phyloP scores from a whole-genome alignment of 768 basidiomycete species.

The Tylopilus plumbeoviolaceoides region DNA sequence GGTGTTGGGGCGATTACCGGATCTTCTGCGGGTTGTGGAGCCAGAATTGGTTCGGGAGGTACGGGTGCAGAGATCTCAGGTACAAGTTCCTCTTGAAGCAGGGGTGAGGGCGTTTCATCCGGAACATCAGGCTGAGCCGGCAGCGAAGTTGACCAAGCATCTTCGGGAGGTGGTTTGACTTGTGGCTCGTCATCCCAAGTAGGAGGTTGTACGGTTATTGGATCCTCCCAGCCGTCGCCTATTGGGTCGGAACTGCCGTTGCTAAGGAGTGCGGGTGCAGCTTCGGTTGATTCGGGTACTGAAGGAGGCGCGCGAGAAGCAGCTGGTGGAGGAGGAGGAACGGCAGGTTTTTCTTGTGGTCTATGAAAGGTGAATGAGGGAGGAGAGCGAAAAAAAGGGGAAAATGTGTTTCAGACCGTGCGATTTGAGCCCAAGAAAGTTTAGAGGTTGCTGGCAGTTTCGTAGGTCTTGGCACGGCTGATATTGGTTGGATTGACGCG shows the following conservation, averaged over 20 bases:
- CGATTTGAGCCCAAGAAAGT: slow-evolving; percentile 84
- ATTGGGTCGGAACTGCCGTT: slow-evolving; percentile 34
- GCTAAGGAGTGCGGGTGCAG: slow-evolving; percentile 28
- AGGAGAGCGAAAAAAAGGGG: not conserved
- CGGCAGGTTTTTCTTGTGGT: slow-evolving; percentile 60
- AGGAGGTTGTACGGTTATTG: slow-evolving; percentile 63
- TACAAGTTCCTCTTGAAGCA: slow-evolving; percentile 34
- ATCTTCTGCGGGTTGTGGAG: slow-evolving; percentile 17
- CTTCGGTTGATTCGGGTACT: slow-evolving; percentile 21
- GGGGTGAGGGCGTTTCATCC: slow-evolving; percentile 15
- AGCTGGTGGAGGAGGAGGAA: slow-evolving; percentile 35
- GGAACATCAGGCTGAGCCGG: slow-evolving; percentile 22
- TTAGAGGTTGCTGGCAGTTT: slow-evolving; percentile 72
- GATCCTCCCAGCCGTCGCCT: slow-evolving; percentile 61
- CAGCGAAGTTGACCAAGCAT: slow-evolving; percentile 32
- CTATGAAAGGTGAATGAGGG: slow-evolving; percentile 31
- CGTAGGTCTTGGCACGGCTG: slow-evolving; percentile 24
- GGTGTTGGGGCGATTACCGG: slow-evolving; percentile 32
- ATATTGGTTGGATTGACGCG: slow-evolving; percentile 12
- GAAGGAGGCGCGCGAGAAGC: slow-evolving; percentile 17
- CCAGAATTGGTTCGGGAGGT: slow-evolving; percentile 14
- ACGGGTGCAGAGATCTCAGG: slow-evolving; percentile 17
- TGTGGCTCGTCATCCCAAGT: slow-evolving; percentile 71
- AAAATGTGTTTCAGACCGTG: slow-evolving; percentile 38
- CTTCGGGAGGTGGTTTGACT: slow-evolving; percentile 30